Evolutionary conservation across 345 rosid species (phyloP), one percentile per base, ranked within the genome.

Genomic region (Mercurialis annua): DNA sequence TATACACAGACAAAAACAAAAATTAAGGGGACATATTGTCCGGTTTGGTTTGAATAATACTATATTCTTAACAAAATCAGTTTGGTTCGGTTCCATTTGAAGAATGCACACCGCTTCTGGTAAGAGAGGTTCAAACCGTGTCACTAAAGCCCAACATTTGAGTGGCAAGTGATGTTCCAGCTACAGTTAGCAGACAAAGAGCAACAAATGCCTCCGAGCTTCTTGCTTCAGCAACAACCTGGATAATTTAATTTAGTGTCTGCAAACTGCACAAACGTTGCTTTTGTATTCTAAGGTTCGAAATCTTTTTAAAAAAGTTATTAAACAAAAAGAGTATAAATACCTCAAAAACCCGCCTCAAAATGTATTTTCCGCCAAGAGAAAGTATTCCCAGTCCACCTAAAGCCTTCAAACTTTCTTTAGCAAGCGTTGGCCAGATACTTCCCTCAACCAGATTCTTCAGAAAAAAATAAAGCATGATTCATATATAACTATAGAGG

Each of bases 131-230:
- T 29, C 65, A 52, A 77, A 93, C 99, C 83, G 99, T 93, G 73
- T 93, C 99, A 53, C 95, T 94, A 81, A 94, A 94, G 66, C 98
- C 98, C 78, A 93, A 82, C 74, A 82, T 73, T 77, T 93, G 96
- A 61, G 99, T 94, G 63, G 81, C 59, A 73, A 91, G 97, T 47
- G 97, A 94, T 71, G 96, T 94, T 79, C 96, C 97, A 64, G 91
- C 86, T 74, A 94, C 95, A 1, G 95, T 94, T 63, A 94, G 83
- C 76, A 94, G 85, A 80, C 92, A 94, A 66, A 94, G 92, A 64
- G 97, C 97, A 70, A 94, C 90, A 80, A 94, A 91, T 59, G 96
- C 99, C 75, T 94, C 96, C 16, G 96, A 83, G 80, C 99, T 91
- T 76, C 97, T 87, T 68, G 96, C 80, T 84, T 90, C 99, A 71